phyloP scores from a whole-genome alignment of 106 monocot genomes.

The Xerophyta viscosa region DNA sequence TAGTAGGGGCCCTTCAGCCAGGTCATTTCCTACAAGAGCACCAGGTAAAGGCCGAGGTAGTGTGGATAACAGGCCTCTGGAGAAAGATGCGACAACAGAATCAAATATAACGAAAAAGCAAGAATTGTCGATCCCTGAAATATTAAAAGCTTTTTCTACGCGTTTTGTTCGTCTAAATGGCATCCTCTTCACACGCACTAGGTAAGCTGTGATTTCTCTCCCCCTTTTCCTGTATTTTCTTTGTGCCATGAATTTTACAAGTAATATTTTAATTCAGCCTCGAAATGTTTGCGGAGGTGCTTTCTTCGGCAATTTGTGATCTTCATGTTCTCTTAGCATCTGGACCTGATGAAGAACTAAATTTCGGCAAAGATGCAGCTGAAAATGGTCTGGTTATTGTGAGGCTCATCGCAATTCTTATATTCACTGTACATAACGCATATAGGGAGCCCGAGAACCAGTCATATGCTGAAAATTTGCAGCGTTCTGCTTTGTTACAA shows the following conservation, averaged over 20 bases:
- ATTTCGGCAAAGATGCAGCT: conserved; percentile 59
- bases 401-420: conserved; percentile 69
- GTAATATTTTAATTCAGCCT: conserved; percentile 29
- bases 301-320: conserved; percentile 37
- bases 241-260: too few species aligned
- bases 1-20: conserved; percentile 30
- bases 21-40: conserved; percentile 18
- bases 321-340: conserved; percentile 64
- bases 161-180: conserved; percentile 92
- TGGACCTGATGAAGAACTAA: conserved; percentile 66
- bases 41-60: conserved; percentile 61
- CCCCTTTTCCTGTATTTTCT: too few species aligned
- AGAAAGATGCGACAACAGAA: conserved; percentile 44
- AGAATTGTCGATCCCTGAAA: conserved; percentile 32
- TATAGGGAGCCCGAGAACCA: conserved; percentile 63
- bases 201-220: conserved; percentile 31
- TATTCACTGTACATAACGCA: conserved; percentile 87
- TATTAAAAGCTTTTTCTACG: conserved; percentile 56
- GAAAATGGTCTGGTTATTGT: conserved; percentile 61
- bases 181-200: conserved; percentile 88
- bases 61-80: conserved; percentile 30
- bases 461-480: conserved; percentile 91
- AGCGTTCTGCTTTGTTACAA: conserved; percentile 71
- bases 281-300: conserved; percentile 87
- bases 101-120: conserved; percentile 22